phyloP scores from a whole-genome alignment of 768 basidiomycete species.

The Lactarius sp. region DNA sequence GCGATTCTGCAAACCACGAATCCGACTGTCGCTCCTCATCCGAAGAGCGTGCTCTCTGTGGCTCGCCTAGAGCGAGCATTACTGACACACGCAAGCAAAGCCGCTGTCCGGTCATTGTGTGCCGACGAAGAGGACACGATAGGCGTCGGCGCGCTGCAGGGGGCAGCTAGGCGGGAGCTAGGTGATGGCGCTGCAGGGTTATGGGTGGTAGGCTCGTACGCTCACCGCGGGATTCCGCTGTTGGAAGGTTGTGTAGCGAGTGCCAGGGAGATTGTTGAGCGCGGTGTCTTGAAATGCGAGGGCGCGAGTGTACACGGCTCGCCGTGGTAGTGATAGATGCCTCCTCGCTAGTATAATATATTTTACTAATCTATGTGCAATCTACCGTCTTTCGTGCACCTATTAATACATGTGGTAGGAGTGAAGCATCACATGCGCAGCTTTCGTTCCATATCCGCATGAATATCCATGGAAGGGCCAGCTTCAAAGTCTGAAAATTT shows the following conservation, averaged over 20 bases:
- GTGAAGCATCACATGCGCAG: constrained; percentile 33
- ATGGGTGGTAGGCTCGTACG: constrained; percentile 72
- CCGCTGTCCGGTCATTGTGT: constrained; percentile 46
- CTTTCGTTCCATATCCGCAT: constrained; percentile 47
- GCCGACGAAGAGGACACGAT: constrained; percentile 18
- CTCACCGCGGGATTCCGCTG: constrained; percentile 66
- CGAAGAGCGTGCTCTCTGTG: constrained; percentile 48
- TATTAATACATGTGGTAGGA: neutral
- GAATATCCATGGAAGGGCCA: constrained; percentile 38
- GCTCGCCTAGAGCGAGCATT: constrained; percentile 62
- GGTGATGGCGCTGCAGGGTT: constrained; percentile 41
- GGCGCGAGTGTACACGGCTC: constrained; percentile 20
- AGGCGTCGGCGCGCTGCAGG: constrained; percentile 49
- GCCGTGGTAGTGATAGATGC: constrained; percentile 16
- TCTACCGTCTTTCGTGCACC: neutral
- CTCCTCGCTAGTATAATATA: neutral
- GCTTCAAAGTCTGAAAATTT: constrained; percentile 31
- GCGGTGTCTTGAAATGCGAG: constrained; percentile 28
- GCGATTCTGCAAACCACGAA: constrained; percentile 70
- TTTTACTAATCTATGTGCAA: neutral
- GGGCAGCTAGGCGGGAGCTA: constrained; percentile 36
- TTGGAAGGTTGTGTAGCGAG: constrained; percentile 77
- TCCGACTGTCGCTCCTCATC: constrained; percentile 51
- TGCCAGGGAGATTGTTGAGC: constrained; percentile 49
- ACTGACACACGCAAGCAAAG: constrained; percentile 46